Evolutionary conservation across 1,284 basidiomycete species (phyloP), one percentile per base, ranked within the genome.

Genomic region (Schizopora paradoxa): DNA sequence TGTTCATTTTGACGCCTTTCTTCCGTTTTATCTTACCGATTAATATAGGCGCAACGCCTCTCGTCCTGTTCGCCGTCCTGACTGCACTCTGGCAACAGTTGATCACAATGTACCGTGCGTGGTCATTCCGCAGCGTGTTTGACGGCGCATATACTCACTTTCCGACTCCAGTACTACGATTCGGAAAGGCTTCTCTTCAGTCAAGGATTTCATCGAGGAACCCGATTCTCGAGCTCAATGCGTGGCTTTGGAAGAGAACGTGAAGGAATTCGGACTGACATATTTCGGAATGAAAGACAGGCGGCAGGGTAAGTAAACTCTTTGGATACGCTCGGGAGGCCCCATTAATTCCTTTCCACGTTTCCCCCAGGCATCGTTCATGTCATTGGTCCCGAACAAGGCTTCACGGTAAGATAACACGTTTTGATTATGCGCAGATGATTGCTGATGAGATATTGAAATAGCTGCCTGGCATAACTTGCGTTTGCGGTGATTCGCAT

Each of bases 21-120:
- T 13, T 11, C 21, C 1, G 13, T 39, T 25, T 31, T 4, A 21
- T n/a, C 28, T 34, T 32, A 58, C 47, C 27, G 43, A 21, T 36
- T 48, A 3, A 44, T 29, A n/a, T 44, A 90, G 87, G 54, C 79
- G 91, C 53, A 86, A 77, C 56, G 90, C 94, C 43, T 78, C 77
- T 31, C 79, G 93, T 48, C 74, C 76, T 31, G 93, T 96, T 45
- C 82, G 94, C 45, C 74, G 93, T 48, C 86, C 91, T 33, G 93
- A 97, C 65, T 96, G 92, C 65, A 96, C 94, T 43, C 76, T 97
- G 37, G 93, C 90, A 11, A 97, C 93, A 2, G 86, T 95, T 21
- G 93, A 96, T 67, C 93, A 97, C 69, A 97, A 97, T 59, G 82
- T 96, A 52, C 93, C 93, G 91, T 93, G 66, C 63, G 91, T 77